These are phyloP conservation scores for Podila horticola DNA, from an alignment of 192 early-diverging fungal genomes.

Conservation along the genomic window DNA sequence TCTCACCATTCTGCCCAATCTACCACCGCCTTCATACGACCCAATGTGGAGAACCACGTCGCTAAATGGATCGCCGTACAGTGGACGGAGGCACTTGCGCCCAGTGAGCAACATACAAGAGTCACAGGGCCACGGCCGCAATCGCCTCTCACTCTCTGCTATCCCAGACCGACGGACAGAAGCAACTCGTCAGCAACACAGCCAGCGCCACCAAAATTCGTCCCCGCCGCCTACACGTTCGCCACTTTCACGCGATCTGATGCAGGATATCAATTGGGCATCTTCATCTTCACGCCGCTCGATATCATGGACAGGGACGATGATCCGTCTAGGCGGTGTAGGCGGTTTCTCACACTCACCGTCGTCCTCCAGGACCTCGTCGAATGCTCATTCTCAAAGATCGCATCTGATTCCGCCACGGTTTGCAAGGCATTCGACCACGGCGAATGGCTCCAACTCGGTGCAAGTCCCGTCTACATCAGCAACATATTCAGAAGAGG, in stretches of 20 bases:
- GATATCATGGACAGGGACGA: slow-evolving; percentile 32
- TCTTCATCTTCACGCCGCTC: slow-evolving; percentile 13
- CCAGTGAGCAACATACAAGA: background rate
- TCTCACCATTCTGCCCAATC: slow-evolving; percentile 2
- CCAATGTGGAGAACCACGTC: slow-evolving; percentile 18
- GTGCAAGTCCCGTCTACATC: too few relatives aligned
- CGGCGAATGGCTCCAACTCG: too few relatives aligned
- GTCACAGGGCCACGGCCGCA: background rate
- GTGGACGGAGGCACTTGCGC: background rate
- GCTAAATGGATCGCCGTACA: background rate
- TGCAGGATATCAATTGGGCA: background rate
- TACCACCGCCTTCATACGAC: slow-evolving; percentile 30
- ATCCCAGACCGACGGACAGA: slow-evolving; percentile 12
- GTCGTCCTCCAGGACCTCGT: background rate
- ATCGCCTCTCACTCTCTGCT: background rate
- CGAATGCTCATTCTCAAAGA: too few relatives aligned
- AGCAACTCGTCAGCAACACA: background rate
- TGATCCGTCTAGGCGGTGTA: slow-evolving; percentile 3
- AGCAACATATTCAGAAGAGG: too few relatives aligned
- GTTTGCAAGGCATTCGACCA: too few relatives aligned
- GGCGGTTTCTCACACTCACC: background rate
- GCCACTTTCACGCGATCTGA: background rate
- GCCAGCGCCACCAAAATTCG: background rate
- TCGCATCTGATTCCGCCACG: background rate
- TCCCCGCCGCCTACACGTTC: background rate